These are phyloP conservation scores for Sporothrix pseudoabietina DNA, from an alignment of 2,329 filamentous ascomycete species.

Conservation along the genomic window DNA sequence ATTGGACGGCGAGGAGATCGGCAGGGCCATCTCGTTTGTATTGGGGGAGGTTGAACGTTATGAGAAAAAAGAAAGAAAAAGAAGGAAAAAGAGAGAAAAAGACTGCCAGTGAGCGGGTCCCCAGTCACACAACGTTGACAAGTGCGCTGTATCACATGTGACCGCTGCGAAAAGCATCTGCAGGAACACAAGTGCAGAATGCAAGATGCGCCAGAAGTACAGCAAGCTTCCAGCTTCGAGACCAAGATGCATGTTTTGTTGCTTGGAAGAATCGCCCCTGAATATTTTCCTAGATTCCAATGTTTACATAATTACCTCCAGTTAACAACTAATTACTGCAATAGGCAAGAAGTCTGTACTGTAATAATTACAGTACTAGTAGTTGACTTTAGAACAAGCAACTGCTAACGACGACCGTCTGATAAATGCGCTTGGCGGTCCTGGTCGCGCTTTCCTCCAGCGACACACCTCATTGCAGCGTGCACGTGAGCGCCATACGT, in stretches of 20 bases:
- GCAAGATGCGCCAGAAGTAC: not conserved
- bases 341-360: slow-evolving; percentile 3
- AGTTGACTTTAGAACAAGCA: slow-evolving; percentile 3
- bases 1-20: not conserved
- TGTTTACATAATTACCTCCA: not conserved
- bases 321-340: not conserved
- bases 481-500: slow-evolving; percentile 23
- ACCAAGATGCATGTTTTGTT: not conserved
- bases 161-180: not conserved
- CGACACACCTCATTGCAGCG: not conserved
- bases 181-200: slow-evolving; percentile 1
- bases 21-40: not conserved
- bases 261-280: not conserved
- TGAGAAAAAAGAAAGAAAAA: not conserved
- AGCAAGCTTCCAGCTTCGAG: not conserved
- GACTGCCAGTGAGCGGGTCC: not conserved
- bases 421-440: slow-evolving; percentile 12
- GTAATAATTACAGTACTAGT: no score
- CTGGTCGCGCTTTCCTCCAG: not conserved
- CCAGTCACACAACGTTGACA: not conserved
- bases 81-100: not conserved
- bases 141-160: not conserved
- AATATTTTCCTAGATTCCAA: not conserved
- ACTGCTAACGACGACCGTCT: slow-evolving; percentile 11
- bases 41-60: not conserved